Conservation (phyloP, 192 early-diverging fungal species). For the Podila epicladia region DNA sequence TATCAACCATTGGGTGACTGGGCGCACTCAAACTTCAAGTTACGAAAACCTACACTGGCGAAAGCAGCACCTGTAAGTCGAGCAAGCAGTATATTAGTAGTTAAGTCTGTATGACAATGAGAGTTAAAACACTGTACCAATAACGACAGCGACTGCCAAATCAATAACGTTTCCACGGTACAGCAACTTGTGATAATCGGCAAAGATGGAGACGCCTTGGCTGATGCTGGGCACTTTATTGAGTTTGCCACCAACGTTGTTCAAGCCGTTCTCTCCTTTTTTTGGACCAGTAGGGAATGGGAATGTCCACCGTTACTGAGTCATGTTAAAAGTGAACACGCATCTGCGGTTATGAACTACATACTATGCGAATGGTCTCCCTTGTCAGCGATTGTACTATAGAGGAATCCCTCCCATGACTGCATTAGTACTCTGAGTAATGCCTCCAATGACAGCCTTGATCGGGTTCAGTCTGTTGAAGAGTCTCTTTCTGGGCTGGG, state of each 20-base stretch:
- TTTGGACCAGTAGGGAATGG: background rate
- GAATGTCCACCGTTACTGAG: background rate
- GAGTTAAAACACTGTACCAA: slow-evolving; percentile 46
- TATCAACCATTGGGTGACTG: no score
- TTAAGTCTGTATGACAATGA: background rate
- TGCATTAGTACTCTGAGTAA: background rate
- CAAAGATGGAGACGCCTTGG: slow-evolving; percentile 54
- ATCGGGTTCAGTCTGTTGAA: slow-evolving; percentile 20
- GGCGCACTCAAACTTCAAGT: background rate
- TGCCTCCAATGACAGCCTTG: slow-evolving; percentile 15
- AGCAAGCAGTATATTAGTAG: background rate
- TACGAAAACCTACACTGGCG: slow-evolving; percentile 49
- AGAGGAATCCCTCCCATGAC: slow-evolving; percentile 24
- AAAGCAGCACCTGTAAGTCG: slow-evolving; percentile 45
- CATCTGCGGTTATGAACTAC: background rate
- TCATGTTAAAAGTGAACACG: background rate
- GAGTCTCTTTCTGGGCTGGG: slow-evolving; percentile 5
- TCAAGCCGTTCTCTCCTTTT: slow-evolving; percentile 17
- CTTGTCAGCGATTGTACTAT: slow-evolving; percentile 27
- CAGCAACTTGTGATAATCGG: slow-evolving; percentile 65
- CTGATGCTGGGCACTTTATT: slow-evolving; percentile 45
- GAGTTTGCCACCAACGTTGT: slow-evolving; percentile 29
- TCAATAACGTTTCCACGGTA: slow-evolving; percentile 67
- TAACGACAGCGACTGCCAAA: slow-evolving; percentile 72
- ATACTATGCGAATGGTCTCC: slow-evolving; percentile 19